phyloP scores from a whole-genome alignment of 2,329 filamentous ascomycete genomes.

The Cladosporium sp. region DNA sequence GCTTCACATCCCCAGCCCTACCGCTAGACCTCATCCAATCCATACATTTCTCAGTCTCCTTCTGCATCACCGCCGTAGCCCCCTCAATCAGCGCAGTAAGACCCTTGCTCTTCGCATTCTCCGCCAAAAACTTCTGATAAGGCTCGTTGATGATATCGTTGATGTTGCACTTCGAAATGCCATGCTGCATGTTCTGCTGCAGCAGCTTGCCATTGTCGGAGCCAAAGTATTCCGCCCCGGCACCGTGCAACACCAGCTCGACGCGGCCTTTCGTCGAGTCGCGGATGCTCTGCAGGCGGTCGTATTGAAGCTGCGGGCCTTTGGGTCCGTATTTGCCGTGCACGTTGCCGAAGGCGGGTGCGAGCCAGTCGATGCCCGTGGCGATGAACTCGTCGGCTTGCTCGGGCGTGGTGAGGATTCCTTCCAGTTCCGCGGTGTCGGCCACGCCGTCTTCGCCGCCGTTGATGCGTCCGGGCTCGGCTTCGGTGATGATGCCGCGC shows the following conservation, averaged over 20 bases:
- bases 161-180: slow-evolving; percentile 56
- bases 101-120: slow-evolving; percentile 19
- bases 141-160: slow-evolving; percentile 50
- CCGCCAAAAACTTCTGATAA: slow-evolving; percentile 22
- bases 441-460: slow-evolving; percentile 32
- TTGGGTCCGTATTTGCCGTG: slow-evolving; percentile 29
- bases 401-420: slow-evolving; percentile 26
- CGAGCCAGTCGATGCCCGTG: slow-evolving; percentile 30
- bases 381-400: slow-evolving; percentile 26
- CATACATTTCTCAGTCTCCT: slow-evolving; percentile 24
- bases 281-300: slow-evolving; percentile 37
- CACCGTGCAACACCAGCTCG: slow-evolving; percentile 53
- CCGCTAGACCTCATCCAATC: slow-evolving; percentile 14
- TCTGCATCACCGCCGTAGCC: slow-evolving; percentile 26
- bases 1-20: slow-evolving; percentile 10
- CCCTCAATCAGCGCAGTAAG: slow-evolving; percentile 30
- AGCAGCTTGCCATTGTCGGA: slow-evolving; percentile 39
- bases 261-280: slow-evolving; percentile 38
- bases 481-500: slow-evolving; percentile 28
- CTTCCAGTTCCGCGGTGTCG: slow-evolving; percentile 26
- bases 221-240: slow-evolving; percentile 47
- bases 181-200: slow-evolving; percentile 48
- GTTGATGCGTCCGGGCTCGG: slow-evolving; percentile 31
- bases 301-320: slow-evolving; percentile 31
- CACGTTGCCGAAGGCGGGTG: slow-evolving; percentile 30